Evolutionary conservation across 768 basidiomycete species (phyloP), one percentile per base, ranked within the genome.

Genomic region (Lactarius trivialis): DNA sequence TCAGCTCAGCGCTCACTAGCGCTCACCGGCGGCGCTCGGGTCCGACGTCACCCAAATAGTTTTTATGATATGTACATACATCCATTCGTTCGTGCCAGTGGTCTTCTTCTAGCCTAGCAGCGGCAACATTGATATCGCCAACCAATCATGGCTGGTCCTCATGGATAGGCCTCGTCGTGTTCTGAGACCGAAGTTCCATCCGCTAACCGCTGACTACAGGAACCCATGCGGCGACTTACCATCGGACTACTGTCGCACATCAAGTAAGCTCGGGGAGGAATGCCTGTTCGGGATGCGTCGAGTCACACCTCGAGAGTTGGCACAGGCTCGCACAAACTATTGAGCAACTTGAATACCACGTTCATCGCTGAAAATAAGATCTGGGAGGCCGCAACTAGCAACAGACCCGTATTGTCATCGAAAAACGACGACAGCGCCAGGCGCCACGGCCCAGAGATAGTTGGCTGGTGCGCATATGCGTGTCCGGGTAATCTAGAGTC

Each of bases 221-320:
- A 7, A 39, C 17, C 6, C 14, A 55, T 24, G 11, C 5, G 14
- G 28, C 49, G 24, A 56, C 77, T 33, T 63, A 82, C 83, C 86
- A 87, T 87, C 86, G 75, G 56, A 85, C 77, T 33, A 75, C 69
- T 21, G 30, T 30, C 21, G 21, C 11, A 49, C 19, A 24, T 45
- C 9, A 21, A 19, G 24, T 34, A 33, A 39, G 56, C 58, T 36
- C 3, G 11, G 30, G 21, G 21, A 11, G 7, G 21, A 30, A 4
- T 17, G 32, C 12, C 9, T 15, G 19, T 6, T 26, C 21, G 39
- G 0, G n/a, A 14, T 36, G 26, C 21, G n/a, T n/a, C 39, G 7
- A n/a, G n/a, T n/a, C 2, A 68, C 32, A 4, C 30, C 60, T 49
- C 45, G 12, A 48, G 21, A 48, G 21, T 48, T 14, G 45, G 45